Evolutionary conservation across 2,329 filamentous ascomycete genomes (phyloP), one percentile per base, ranked within the genome.

Genomic region (Aureobasidium musti): DNA sequence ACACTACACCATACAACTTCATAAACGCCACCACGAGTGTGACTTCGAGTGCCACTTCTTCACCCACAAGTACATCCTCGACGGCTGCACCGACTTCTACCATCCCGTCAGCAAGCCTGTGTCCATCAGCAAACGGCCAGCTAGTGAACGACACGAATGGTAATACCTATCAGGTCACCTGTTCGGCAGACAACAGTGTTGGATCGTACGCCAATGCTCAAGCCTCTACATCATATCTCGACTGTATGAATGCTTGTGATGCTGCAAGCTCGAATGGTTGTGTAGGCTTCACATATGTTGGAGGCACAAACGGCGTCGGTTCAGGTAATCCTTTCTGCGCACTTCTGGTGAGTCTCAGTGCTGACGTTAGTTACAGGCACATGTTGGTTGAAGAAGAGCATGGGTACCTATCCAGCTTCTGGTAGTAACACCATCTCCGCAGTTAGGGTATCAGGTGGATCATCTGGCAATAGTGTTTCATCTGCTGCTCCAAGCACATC

Each of bases 361-460:
- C 41, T 45, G n/a, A 45, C 41, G 10, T 39, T 21, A 23, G 8
- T 4, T 13, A 41, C 67, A 14, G 72, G 72, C n/a, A 70, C 65
- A 17, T 74, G 72, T 53, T 71, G 65, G 52, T 66, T 72, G 23
- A 72, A 72, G 33, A 68, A 56, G 26, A 45, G 56, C 28, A 66
- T 64, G 43, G 63, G 63, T 14, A 57, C 41, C 11, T 67, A 54
- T 33, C 59, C 60, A n/a, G 30, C 66, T 11, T 26, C 66, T 4
- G 68, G 66, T 30, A 66, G 41, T 43, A 69, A 69, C 33, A 59
- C n/a, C 21, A 65, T 69, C 5, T 61, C 68, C 28, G 68, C 59
- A 39, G 41, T 63, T 49, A 67, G 64, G 43, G 14, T 49, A n/a
- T 50, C 49, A 30, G 35, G 57, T n/a, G 47, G 37, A 28, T 64